A percentile compares a stretch with the other conserved stretches of the same genome.
Conservation (phyloP, 139 green algal genomes). For the Dunaliella sp. region DNA sequence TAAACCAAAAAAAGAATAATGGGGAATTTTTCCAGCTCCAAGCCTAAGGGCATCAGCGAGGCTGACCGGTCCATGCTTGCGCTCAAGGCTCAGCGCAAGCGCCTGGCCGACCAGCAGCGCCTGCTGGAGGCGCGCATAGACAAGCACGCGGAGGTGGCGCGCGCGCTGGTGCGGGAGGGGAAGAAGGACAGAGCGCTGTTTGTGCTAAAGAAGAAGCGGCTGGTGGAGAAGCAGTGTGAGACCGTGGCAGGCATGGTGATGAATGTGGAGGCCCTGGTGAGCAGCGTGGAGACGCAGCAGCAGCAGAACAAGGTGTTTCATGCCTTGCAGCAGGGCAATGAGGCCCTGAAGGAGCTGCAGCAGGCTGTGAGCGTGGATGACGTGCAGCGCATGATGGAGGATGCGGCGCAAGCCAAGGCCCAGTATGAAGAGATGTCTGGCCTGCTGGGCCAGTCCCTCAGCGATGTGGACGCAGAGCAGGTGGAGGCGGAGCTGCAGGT, state of each 20-base stretch:
- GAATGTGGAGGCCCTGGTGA: conserved; percentile 76
- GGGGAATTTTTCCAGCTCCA: no score
- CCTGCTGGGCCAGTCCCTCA: conserved; percentile 4
- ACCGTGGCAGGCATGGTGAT: conserved; percentile 25
- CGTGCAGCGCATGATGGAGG: conserved; percentile 73
- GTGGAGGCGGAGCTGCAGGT: conserved; percentile 44
- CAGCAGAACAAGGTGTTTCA: conserved; percentile 67
- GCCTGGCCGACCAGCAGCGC: conserved; percentile 63
- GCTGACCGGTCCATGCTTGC: conserved; percentile 67
- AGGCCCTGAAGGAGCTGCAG: conserved; percentile 70
- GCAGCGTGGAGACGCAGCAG: conserved; percentile 73
- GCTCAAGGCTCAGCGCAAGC: conserved; percentile 72
- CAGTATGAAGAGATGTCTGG: conserved; percentile 36
- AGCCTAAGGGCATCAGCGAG: conserved; percentile 68
- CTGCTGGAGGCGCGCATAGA: conserved; percentile 54
- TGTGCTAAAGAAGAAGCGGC: conserved; percentile 68
- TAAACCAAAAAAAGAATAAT: no score
- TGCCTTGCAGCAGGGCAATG: conserved; percentile 73
- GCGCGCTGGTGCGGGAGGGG: conserved; percentile 38
- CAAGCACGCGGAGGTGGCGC: conserved; percentile 40
- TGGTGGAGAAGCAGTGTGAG: conserved; percentile 58
- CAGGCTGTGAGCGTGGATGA: conserved; percentile 74
- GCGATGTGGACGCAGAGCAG: conserved; percentile 33
- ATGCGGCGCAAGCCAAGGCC: conserved; percentile 75
- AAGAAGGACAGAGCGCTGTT: conserved; percentile 63